phyloP scores from a whole-genome alignment of 805 yeast species.

The Scheffersomyces ergatensis region DNA sequence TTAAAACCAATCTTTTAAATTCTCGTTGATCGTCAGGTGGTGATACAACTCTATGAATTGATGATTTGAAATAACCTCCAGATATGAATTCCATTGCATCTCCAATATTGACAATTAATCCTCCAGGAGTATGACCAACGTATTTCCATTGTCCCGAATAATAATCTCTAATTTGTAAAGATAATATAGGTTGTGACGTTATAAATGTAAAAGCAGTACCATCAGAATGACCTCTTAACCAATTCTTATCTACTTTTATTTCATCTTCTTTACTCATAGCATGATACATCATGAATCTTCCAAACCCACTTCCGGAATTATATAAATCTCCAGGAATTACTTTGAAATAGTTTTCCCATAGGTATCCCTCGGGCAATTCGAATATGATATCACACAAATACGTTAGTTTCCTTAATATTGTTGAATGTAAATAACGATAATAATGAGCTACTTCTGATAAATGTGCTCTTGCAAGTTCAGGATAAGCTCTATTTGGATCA shows the following conservation, averaged over 20 bases:
- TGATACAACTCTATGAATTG: constrained; percentile 20
- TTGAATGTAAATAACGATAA: constrained; percentile 16
- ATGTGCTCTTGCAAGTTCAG: constrained; percentile 19
- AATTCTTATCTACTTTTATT: constrained; percentile 17
- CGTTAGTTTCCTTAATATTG: constrained; percentile 16
- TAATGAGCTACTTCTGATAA: constrained; percentile 18
- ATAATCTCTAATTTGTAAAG: constrained; percentile 24
- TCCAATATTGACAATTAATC: constrained; percentile 22
- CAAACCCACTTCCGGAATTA: constrained; percentile 23
- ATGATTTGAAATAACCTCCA: constrained; percentile 22
- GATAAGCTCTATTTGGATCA: constrained; percentile 16
- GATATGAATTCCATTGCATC: constrained; percentile 26
- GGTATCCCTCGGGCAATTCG: constrained; percentile 20
- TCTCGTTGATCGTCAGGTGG: constrained; percentile 20
- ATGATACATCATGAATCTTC: constrained; percentile 24
- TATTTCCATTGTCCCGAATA: constrained; percentile 23
- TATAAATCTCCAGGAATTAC: constrained; percentile 14
- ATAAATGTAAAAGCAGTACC: constrained; percentile 25
- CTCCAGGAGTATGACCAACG: constrained; percentile 24
- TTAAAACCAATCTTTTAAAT: constrained; percentile 18
- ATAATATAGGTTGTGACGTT: constrained; percentile 24
- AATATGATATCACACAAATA: constrained; percentile 20
- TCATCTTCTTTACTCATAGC: constrained; percentile 20
- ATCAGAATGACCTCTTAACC: constrained; percentile 27
- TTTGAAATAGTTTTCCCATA: constrained; percentile 24